Evolutionary conservation across 2,329 filamentous ascomycete species (phyloP), one percentile per base, ranked within the genome.

Genomic region (Aspergillus transmontanensis): DNA sequence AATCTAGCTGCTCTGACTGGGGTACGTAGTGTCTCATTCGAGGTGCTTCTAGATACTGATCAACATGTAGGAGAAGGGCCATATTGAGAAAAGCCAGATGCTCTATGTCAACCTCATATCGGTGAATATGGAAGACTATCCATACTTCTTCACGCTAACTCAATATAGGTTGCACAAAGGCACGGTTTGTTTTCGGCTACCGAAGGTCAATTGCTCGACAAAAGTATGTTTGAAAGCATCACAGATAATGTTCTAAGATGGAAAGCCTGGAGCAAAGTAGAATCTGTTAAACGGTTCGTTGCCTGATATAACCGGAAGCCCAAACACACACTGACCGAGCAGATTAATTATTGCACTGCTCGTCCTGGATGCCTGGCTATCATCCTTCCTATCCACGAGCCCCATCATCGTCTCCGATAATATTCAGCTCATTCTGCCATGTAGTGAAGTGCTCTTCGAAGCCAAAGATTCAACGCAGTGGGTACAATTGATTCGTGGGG

Each of bases 231-330:
- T 26, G 80, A 82, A 30, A 64, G 69, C 5, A 75, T 83, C 7
- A 71, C 79, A 16, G 79, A 83, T 64, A 75, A 81, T 39, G 80
- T 84, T 56, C 72, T 76, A 28, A 74, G 79, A 66, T 86, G 84
- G 84, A 83, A 81, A 66, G 80, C 81, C 2, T 86, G 84, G 84
- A 79, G 80, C 64, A 81, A 82, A 56, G 77, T 85, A 9, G 84
- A 86, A 70, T 84, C 82, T 54, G 77, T 77, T 0, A 85, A 85
- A 68, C 77, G 83, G 75, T 75, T 64, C 53, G 67, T 55, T 43
- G 11, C 14, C 28, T n/a, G 12, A 16, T 11, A 14, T 41, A 23
- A 26, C 45, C 9, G 10, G 4, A 36, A 4, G 41, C 32, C 32
- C 16, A 14, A 7, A 11, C 7, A 50, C 39, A n/a, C 30, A 21